phyloP scores from a whole-genome alignment of 768 basidiomycete genomes.

The Obba rivulosa region DNA sequence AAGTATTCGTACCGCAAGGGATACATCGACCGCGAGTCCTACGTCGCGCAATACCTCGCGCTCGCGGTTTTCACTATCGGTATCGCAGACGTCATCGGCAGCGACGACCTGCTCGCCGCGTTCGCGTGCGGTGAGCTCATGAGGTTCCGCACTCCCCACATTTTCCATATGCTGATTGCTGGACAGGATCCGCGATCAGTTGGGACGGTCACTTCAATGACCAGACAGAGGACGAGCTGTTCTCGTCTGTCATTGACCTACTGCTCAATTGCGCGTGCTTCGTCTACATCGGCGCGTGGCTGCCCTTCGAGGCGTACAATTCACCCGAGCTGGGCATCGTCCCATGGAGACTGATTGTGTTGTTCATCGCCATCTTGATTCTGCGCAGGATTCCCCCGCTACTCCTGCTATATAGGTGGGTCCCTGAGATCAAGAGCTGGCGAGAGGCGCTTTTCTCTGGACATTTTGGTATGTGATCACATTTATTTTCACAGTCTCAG shows the following conservation, averaged over 20 bases:
- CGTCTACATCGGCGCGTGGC: constrained; percentile 85
- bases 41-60: constrained; percentile 78
- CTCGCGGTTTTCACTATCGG: constrained; percentile 73
- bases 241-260: constrained; percentile 88
- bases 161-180: background rate
- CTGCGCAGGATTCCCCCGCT: constrained; percentile 80
- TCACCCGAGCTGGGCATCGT: constrained; percentile 51
- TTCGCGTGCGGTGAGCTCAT: constrained; percentile 65
- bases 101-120: constrained; percentile 84
- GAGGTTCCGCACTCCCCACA: background rate
- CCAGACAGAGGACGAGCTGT: constrained; percentile 79
- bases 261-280: constrained; percentile 79
- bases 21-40: constrained; percentile 78
- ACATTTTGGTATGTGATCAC: constrained; percentile 64
- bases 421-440: constrained; percentile 85
- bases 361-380: constrained; percentile 63
- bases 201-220: constrained; percentile 85
- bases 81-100: constrained; percentile 73
- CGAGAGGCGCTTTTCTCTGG: constrained; percentile 87
- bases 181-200: constrained; percentile 77
- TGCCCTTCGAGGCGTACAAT: constrained; percentile 60
- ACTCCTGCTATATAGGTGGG: constrained; percentile 70
- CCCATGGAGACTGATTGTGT: constrained; percentile 65
- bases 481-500: background rate
- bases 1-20: constrained; percentile 56